These are phyloP conservation scores for Sarocladium strictum DNA, from an alignment of 2,329 filamentous ascomycete species.

Conservation along the genomic window DNA sequence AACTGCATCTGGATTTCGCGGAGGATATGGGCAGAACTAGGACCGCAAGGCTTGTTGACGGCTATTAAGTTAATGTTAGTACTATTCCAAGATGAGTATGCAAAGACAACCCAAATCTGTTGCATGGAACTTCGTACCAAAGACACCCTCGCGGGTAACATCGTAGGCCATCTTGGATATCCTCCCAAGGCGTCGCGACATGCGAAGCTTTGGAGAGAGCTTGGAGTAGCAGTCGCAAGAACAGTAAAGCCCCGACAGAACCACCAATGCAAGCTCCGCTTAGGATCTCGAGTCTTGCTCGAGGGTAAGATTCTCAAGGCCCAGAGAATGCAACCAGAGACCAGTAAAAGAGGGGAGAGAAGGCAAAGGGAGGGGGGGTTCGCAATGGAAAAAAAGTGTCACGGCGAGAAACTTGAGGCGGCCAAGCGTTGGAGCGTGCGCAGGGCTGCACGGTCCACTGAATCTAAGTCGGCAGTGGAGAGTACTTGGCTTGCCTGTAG, in stretches of 20 bases:
- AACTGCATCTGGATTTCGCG: slow-evolving; percentile 82
- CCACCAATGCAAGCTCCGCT: background rate
- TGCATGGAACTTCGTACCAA: too few relatives aligned
- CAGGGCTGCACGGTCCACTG: background rate
- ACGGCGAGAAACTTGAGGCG: background rate
- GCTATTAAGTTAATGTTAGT: slow-evolving; percentile 42
- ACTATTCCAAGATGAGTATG: background rate
- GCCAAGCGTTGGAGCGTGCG: background rate
- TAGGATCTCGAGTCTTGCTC: background rate
- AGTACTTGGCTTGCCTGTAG: too few relatives aligned
- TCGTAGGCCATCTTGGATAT: slow-evolving; percentile 46
- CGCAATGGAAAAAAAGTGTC: background rate
- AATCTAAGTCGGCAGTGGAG: too few relatives aligned
- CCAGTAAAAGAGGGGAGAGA: background rate
- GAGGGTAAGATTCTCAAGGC: background rate
- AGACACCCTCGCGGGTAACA: slow-evolving; percentile 49
- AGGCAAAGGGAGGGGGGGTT: background rate
- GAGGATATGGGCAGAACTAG: slow-evolving; percentile 85
- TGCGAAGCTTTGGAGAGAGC: background rate
- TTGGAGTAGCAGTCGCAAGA: background rate
- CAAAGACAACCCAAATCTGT: background rate
- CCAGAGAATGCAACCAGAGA: background rate
- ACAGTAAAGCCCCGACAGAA: background rate
- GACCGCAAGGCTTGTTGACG: slow-evolving; percentile 84
- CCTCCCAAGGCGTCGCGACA: background rate